Evolutionary conservation across 495 filamentous ascomycete genomes (phyloP).

Genomic region (Amorphotheca resinae): DNA sequence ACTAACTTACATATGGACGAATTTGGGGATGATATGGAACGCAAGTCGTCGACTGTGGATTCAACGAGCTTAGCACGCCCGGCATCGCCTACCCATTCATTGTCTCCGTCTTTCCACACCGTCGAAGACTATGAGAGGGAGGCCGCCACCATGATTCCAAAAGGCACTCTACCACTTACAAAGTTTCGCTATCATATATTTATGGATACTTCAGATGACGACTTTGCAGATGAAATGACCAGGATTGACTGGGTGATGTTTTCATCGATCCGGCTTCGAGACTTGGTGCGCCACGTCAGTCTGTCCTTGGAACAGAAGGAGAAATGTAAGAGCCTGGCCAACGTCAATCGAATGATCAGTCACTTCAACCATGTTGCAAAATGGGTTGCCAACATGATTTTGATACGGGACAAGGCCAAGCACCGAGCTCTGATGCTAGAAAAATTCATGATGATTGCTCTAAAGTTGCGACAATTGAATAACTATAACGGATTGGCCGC

Average conservation of each 20-base stretch:
- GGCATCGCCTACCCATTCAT: slow-evolving; percentile 25
- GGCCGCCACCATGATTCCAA: slow-evolving; percentile 52
- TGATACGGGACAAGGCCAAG: slow-evolving; percentile 91
- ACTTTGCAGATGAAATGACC: slow-evolving; percentile 83
- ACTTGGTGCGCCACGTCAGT: slow-evolving; percentile 83
- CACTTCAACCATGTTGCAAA: slow-evolving; percentile 94
- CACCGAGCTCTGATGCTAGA: slow-evolving; percentile 82
- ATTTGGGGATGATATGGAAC: slow-evolving; percentile 19
- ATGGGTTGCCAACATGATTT: slow-evolving; percentile 82
- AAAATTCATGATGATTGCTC: slow-evolving; percentile 81
- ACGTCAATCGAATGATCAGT: slow-evolving; percentile 85
- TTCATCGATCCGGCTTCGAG: slow-evolving; percentile 86
- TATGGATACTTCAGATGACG: slow-evolving; percentile 66
- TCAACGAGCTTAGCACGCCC: slow-evolving; percentile 25
- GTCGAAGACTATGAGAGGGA: slow-evolving; percentile 66
- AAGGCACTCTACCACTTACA: slow-evolving; percentile 44
- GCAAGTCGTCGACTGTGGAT: slow-evolving; percentile 31
- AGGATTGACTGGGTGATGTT: slow-evolving; percentile 97
- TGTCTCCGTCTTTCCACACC: slow-evolving; percentile 38
- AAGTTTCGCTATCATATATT: slow-evolving; percentile 75
- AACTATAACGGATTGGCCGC: slow-evolving; percentile 95
- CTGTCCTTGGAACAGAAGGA: slow-evolving; percentile 58
- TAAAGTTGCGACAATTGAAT: slow-evolving; percentile 79
- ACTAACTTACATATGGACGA: slow-evolving; percentile 29
- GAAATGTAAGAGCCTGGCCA: slow-evolving; percentile 64